Evolutionary conservation across 2,329 filamentous ascomycete genomes (phyloP).

Genomic region (Ampelomyces quisqualis): DNA sequence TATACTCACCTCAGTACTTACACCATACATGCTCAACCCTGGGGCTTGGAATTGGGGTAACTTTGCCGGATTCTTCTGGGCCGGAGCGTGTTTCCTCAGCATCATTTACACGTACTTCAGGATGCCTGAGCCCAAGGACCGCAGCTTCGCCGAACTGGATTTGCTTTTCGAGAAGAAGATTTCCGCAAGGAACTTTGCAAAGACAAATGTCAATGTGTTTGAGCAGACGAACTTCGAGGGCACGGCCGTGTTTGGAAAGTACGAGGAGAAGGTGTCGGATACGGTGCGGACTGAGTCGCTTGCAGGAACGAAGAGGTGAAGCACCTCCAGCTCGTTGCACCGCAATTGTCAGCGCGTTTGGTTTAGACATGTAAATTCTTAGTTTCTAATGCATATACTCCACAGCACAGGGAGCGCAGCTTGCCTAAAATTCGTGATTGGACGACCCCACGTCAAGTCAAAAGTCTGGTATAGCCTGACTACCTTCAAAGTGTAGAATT

Average conservation of each 20-base stretch:
- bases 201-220: constrained; percentile 58
- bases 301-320: constrained; percentile 12
- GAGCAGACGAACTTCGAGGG: constrained; percentile 29
- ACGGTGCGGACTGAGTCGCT: constrained; percentile 24
- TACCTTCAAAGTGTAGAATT: too few species aligned
- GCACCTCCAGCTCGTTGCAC: too few species aligned
- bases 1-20: constrained; percentile 78
- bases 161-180: constrained; percentile 75
- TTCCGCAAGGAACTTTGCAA: constrained; percentile 70
- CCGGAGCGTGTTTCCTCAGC: constrained; percentile 75
- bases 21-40: constrained; percentile 91
- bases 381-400: too few species aligned
- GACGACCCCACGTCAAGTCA: too few species aligned
- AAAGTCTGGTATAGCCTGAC: too few species aligned
- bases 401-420: too few species aligned
- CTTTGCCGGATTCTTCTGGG: constrained; percentile 87
- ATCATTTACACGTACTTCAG: constrained; percentile 81
- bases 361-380: too few species aligned
- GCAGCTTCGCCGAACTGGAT: constrained; percentile 84
- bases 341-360: too few species aligned
- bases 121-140: constrained; percentile 75
- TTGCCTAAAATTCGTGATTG: too few species aligned
- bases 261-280: constrained; percentile 38
- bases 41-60: constrained; percentile 85
- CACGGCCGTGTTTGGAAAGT: constrained; percentile 34